phyloP scores from a whole-genome alignment of 495 filamentous ascomycete species.

The Penicillium crystallinum region DNA sequence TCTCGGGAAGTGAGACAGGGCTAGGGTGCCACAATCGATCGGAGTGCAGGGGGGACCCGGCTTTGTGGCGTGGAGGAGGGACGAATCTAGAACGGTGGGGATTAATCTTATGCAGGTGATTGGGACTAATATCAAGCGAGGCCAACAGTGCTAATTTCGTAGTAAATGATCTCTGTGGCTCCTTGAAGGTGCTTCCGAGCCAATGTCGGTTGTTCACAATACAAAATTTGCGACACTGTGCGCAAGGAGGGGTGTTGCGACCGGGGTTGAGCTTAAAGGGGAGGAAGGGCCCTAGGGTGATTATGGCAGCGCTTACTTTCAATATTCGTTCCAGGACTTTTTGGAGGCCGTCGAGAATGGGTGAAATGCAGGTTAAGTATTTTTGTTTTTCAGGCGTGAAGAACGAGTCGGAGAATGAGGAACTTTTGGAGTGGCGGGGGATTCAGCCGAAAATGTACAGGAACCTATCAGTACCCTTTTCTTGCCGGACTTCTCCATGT shows the following conservation, averaged over 20 bases:
- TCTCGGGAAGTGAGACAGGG: neutral
- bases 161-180: neutral
- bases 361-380: neutral
- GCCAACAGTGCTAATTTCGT: neutral
- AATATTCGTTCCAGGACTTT: neutral
- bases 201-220: conserved; percentile 3
- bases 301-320: neutral
- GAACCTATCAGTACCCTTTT: conserved; percentile 1
- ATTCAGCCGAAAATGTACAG: conserved; percentile 1
- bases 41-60: conserved; percentile 13
- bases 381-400: neutral
- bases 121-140: neutral
- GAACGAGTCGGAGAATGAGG: neutral
- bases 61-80: conserved; percentile 20
- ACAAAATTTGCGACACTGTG: conserved; percentile 18
- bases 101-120: conserved; percentile 18
- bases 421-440: conserved; percentile 10
- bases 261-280: neutral
- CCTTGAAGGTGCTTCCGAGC: neutral
- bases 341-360: neutral
- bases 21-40: conserved; percentile 6
- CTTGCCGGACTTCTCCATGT: neutral
- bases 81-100: conserved; percentile 27
- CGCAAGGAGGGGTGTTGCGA: conserved; percentile 19
- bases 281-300: neutral